Base-by-base conservation (phyloP, 2,329 filamentous ascomycete genomes). In the Neurospora crassa region DNA sequence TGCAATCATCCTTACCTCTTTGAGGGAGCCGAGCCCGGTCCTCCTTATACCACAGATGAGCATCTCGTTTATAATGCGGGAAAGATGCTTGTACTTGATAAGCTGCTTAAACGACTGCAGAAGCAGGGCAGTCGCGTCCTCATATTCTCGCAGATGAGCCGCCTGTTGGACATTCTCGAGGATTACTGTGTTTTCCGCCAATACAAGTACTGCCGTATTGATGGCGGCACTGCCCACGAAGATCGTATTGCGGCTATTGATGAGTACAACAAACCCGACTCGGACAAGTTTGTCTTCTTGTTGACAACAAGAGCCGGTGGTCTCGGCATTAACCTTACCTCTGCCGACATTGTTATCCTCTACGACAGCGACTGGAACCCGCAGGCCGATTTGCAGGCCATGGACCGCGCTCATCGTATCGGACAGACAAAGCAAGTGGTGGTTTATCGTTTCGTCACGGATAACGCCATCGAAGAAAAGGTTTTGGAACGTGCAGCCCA, bases 351-450 rank as follows among this genome's bases (percentile, higher is more conserved):
- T 78, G 96, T 99, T 72, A 89, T 99, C 40, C 88, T 99, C 7
- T 99, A 96, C 78, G 96, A 99, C 80, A 97, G 94, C 77, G 96
- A 99, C 79, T 99, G 96, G 96, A 98, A 97, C 78, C 96, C 96
- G 11, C 96, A 99, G 81, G 96, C 96, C 20, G 96, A 99, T 89
- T 83, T 99, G 72, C 96, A 99, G 81, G 96, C 96, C 71, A 99
- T 99, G 96, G 96, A 99, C 78, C 92, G 96, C 79, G 96, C 96
- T 69, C 96, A 99, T 83, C 93, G 96, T 83, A 99, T 99, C 76
- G 96, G 96, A 47, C 96, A 99, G 83, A 99, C 93, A 5, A 99
- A 99, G 83, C 96, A 99, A 80, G 96, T 99, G 12, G 88, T 94
- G 63, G 96, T 99, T 3, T 99, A 97, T 83, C 89, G 96, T 72